Evolutionary conservation across 2,329 filamentous ascomycete genomes (phyloP).

Genomic region (Aspergillus niger): DNA sequence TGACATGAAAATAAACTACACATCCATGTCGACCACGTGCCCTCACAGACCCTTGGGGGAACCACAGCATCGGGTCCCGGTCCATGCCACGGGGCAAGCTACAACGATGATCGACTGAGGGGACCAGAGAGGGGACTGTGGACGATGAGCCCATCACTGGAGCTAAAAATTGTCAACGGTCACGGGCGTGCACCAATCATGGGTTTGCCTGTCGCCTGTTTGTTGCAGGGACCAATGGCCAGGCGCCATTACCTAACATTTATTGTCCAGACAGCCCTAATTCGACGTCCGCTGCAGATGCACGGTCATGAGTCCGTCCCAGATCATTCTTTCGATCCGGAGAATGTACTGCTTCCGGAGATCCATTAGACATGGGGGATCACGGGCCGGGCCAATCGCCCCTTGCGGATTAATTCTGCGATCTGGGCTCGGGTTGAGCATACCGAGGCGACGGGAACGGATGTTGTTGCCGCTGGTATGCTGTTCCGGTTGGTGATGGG

Average conservation of each 20-base stretch:
- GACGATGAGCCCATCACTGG: neutral
- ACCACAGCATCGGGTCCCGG: too few relatives aligned
- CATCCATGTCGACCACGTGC: too few relatives aligned
- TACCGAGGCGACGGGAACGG: neutral
- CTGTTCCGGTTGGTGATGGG: neutral
- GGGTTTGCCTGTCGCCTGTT: neutral
- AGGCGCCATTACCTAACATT: conserved; percentile 1
- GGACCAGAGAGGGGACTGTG: too few relatives aligned
- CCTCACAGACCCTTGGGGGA: too few relatives aligned
- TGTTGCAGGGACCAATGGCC: neutral
- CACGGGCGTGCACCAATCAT: neutral
- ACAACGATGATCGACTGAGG: too few relatives aligned
- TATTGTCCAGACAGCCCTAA: neutral
- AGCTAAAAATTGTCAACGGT: neutral
- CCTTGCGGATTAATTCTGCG: neutral
- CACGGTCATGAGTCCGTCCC: neutral
- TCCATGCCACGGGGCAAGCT: too few relatives aligned
- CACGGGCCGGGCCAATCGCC: neutral
- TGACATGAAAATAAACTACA: too few relatives aligned
- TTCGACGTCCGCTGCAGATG: neutral
- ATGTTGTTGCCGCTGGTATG: neutral
- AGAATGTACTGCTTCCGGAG: neutral
- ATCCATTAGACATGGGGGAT: neutral
- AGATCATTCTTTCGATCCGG: neutral
- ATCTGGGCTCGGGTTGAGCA: neutral